Evolutionary conservation across 1,284 basidiomycete genomes (phyloP).

Genomic region (Rhizoctonia solani): DNA sequence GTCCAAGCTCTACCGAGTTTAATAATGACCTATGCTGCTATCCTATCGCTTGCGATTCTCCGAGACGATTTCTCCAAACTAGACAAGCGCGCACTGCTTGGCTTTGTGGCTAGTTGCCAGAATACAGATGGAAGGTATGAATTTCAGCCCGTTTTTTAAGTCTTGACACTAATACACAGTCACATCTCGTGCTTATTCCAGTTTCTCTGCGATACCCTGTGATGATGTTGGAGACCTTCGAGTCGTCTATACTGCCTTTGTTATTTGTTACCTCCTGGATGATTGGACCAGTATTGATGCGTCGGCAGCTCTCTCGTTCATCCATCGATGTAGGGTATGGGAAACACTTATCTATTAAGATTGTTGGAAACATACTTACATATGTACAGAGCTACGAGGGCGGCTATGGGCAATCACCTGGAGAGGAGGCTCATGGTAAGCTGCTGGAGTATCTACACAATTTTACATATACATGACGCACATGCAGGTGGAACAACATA

Average conservation of each 20-base stretch:
- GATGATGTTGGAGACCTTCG: slow-evolving; percentile 71
- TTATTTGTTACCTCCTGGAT: slow-evolving; percentile 73
- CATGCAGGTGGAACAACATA: slow-evolving; percentile 87
- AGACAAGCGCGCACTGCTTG: slow-evolving; percentile 63
- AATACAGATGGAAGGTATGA: slow-evolving; percentile 76
- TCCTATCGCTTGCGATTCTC: slow-evolving; percentile 78
- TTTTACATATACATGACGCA: background rate
- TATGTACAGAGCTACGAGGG: slow-evolving; percentile 82
- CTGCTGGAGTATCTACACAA: background rate
- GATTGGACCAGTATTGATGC: slow-evolving; percentile 78
- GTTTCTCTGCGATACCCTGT: slow-evolving; percentile 74
- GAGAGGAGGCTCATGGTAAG: slow-evolving; percentile 82
- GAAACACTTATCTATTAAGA: slow-evolving; percentile 41
- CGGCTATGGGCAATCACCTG: slow-evolving; percentile 82
- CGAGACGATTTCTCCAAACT: slow-evolving; percentile 76
- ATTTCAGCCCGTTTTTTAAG: background rate
- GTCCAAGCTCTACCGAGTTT: slow-evolving; percentile 71
- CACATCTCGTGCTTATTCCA: slow-evolving; percentile 44
- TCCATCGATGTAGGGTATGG: slow-evolving; percentile 73
- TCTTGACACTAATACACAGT: background rate
- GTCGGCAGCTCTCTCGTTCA: slow-evolving; percentile 61
- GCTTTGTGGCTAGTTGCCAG: slow-evolving; percentile 73
- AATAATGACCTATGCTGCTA: slow-evolving; percentile 91
- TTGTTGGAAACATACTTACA: slow-evolving; percentile 3
- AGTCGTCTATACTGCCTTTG: slow-evolving; percentile 88